These are phyloP conservation scores for Jatropha curcas DNA, from an alignment of 345 rosid genomes.

Conservation along the genomic window DNA sequence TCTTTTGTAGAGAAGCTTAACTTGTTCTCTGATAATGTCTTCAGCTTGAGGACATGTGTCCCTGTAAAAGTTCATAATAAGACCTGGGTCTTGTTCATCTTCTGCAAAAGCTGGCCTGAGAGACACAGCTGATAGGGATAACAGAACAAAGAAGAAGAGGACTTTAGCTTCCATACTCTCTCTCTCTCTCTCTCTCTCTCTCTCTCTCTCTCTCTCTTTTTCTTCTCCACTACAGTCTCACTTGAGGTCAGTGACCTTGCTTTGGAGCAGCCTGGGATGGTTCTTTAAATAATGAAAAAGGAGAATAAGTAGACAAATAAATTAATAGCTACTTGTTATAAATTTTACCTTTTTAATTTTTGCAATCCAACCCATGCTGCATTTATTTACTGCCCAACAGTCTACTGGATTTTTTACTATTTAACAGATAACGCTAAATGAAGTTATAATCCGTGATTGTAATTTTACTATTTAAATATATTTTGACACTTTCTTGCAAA, in stretches of 20 bases:
- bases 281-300: slow-evolving; percentile 41
- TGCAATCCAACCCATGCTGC: not conserved
- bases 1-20: slow-evolving; percentile 89
- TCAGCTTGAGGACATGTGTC: slow-evolving; percentile 96
- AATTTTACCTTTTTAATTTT: not conserved
- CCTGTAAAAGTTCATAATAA: slow-evolving; percentile 79
- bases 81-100: slow-evolving; percentile 58
- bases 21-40: slow-evolving; percentile 86
- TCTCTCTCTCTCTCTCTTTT: slow-evolving; percentile 1
- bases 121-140: slow-evolving; percentile 49
- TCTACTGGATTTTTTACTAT: too few species aligned
- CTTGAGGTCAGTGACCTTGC: slow-evolving; percentile 26
- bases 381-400: too few species aligned
- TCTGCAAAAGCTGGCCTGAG: slow-evolving; percentile 38
- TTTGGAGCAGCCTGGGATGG: not conserved
- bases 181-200: not conserved
- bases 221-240: not conserved
- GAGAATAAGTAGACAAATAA: not conserved
- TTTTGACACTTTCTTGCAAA: too few species aligned
- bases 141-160: slow-evolving; percentile 40
- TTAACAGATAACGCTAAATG: too few species aligned
- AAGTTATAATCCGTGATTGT: too few species aligned
- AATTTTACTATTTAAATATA: too few species aligned
- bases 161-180: slow-evolving; percentile 52
- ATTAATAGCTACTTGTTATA: not conserved